Evolutionary conservation across 768 basidiomycete genomes (phyloP).

Genomic region (Russula dissimulans): DNA sequence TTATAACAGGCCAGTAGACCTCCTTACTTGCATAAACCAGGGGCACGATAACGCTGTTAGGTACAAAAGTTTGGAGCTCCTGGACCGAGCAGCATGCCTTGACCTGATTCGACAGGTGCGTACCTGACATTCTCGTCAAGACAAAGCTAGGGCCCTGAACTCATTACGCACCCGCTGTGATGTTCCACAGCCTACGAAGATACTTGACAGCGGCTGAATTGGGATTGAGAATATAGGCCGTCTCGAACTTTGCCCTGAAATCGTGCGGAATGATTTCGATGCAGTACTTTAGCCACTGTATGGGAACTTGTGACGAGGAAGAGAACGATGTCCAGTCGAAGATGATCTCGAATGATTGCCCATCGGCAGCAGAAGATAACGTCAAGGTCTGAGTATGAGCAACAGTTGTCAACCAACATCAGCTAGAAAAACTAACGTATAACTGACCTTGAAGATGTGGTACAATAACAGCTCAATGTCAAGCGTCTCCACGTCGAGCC

Average conservation of each 20-base stretch:
- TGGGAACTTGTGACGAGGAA: constrained; percentile 65
- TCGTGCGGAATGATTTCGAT: constrained; percentile 67
- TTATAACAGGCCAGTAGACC: neutral
- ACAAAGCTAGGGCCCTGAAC: neutral
- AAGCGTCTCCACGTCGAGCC: constrained; percentile 68
- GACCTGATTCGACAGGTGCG: constrained; percentile 26
- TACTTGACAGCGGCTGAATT: constrained; percentile 65
- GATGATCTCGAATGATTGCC: constrained; percentile 58
- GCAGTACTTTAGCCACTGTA: constrained; percentile 74
- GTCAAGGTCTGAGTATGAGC: constrained; percentile 38
- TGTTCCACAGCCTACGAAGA: constrained; percentile 66
- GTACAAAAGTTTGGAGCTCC: constrained; percentile 50
- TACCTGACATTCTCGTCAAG: neutral
- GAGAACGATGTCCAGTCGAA: constrained; percentile 77
- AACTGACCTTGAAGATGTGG: constrained; percentile 61
- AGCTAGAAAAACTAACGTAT: neutral
- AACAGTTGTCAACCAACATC: neutral
- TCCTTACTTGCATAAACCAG: constrained; percentile 49
- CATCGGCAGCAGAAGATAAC: constrained; percentile 36
- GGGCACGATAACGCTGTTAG: constrained; percentile 36
- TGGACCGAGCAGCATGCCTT: constrained; percentile 54
- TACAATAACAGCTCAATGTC: constrained; percentile 73
- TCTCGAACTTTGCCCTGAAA: constrained; percentile 50
- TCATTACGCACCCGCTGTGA: constrained; percentile 40
- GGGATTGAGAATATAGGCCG: constrained; percentile 62